Conservation (phyloP, 225 moss, liverwort and hornwort genomes). For the Antitrichia curtipendula region DNA sequence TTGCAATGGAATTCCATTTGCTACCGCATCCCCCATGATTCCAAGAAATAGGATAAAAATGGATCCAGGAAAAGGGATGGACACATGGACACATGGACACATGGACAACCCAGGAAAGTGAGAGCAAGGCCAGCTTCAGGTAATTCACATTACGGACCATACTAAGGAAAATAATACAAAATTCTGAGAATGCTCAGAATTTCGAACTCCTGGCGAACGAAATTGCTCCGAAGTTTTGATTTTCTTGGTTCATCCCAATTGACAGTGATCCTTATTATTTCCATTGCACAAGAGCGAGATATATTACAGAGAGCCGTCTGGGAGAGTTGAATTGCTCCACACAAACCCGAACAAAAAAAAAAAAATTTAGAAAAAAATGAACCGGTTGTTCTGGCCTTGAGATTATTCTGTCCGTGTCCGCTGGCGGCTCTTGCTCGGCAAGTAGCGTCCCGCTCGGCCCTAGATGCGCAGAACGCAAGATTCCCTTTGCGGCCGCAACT, state of each 20-base stretch:
- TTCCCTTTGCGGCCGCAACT: background rate
- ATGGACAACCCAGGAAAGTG: background rate
- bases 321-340: no score
- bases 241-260: background rate
- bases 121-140: background rate
- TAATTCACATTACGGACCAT: background rate
- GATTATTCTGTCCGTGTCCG: background rate
- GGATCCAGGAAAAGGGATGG: background rate
- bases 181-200: background rate
- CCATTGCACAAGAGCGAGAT: background rate
- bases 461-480: background rate
- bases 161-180: no score
- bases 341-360: no score
- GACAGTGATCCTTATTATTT: background rate
- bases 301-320: no score
- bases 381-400: background rate
- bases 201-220: background rate
- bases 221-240: background rate
- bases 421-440: background rate
- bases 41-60: background rate
- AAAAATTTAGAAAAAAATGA: no score
- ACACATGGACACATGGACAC: no score
- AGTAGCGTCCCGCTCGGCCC: constrained; percentile 2
- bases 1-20: background rate
- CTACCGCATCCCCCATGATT: no score